Conservation (phyloP, 1,284 basidiomycete species). For the Trametes versicolor region DNA sequence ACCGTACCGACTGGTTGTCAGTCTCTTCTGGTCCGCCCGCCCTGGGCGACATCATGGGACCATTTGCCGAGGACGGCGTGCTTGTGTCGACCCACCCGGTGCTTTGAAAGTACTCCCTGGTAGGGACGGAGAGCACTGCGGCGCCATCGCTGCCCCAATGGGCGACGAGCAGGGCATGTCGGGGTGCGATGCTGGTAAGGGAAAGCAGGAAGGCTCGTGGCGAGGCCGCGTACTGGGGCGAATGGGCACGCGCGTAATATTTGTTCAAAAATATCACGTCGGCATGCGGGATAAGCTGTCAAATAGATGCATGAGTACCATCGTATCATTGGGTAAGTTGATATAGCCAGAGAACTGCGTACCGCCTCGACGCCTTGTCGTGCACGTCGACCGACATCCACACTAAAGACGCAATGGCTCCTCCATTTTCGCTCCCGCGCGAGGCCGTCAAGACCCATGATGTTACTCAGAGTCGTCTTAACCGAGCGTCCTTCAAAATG, state of each 20-base stretch:
- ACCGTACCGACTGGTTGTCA: slow-evolving; percentile 65
- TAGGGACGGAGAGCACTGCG: slow-evolving; percentile 82
- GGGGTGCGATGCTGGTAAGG: slow-evolving; percentile 67
- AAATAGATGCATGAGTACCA: background rate
- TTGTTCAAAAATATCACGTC: slow-evolving; percentile 82
- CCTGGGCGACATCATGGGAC: slow-evolving; percentile 20
- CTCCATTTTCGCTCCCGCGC: slow-evolving; percentile 84
- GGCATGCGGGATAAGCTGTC: slow-evolving; percentile 77
- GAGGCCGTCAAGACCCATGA: slow-evolving; percentile 78
- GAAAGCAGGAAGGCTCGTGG: slow-evolving; percentile 82
- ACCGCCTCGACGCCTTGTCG: slow-evolving; percentile 84
- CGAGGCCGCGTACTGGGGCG: slow-evolving; percentile 64
- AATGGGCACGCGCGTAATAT: slow-evolving; percentile 68
- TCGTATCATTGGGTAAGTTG: slow-evolving; percentile 20
- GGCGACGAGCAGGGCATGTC: slow-evolving; percentile 80
- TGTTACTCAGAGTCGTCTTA: slow-evolving; percentile 79
- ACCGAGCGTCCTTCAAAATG: slow-evolving; percentile 82
- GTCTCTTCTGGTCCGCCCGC: slow-evolving; percentile 27
- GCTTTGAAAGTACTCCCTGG: slow-evolving; percentile 84
- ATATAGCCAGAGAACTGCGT: slow-evolving; percentile 39
- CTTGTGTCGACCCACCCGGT: slow-evolving; percentile 69
- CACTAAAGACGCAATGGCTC: slow-evolving; percentile 78
- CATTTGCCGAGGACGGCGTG: slow-evolving; percentile 5
- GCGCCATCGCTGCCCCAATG: slow-evolving; percentile 81
- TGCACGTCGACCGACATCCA: slow-evolving; percentile 76